These are phyloP conservation scores for Bassia scoparia DNA, from an alignment of 148 eudicot species.

Conservation along the genomic window DNA sequence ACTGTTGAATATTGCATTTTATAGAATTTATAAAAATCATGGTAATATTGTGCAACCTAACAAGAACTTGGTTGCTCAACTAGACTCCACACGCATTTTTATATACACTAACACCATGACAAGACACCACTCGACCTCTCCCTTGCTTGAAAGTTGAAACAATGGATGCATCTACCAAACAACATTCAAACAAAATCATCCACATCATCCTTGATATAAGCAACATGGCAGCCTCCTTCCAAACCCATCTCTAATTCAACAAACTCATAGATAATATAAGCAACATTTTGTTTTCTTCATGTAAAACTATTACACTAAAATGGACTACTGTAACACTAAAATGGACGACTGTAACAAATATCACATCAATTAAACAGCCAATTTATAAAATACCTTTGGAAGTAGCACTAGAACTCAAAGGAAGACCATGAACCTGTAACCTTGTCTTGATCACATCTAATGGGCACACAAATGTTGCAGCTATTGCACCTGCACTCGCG, in stretches of 20 bases:
- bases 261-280: not conserved
- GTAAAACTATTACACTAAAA: not conserved
- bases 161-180: too few species aligned
- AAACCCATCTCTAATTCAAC: not conserved
- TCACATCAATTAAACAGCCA: not conserved
- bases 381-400: conserved; percentile 40
- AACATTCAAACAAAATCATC: too few species aligned
- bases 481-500: conserved; percentile 61
- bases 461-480: conserved; percentile 84
- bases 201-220: too few species aligned
- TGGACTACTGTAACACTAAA: not conserved
- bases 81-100: too few species aligned
- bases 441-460: conserved; percentile 93
- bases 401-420: conserved; percentile 38
- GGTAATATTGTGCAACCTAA: too few species aligned
- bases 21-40: too few species aligned
- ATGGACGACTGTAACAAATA: not conserved
- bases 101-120: too few species aligned
- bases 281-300: not conserved
- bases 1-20: too few species aligned
- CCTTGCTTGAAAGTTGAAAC: too few species aligned
- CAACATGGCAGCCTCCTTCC: not conserved
- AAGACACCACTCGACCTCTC: too few species aligned
- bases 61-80: too few species aligned
- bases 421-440: conserved; percentile 76